A percentile compares a stretch with the other conserved stretches of the same genome.
Evolutionary conservation across 31 red algal genomes (phyloP).

Genomic region (Odonthalia washingtoniensis): DNA sequence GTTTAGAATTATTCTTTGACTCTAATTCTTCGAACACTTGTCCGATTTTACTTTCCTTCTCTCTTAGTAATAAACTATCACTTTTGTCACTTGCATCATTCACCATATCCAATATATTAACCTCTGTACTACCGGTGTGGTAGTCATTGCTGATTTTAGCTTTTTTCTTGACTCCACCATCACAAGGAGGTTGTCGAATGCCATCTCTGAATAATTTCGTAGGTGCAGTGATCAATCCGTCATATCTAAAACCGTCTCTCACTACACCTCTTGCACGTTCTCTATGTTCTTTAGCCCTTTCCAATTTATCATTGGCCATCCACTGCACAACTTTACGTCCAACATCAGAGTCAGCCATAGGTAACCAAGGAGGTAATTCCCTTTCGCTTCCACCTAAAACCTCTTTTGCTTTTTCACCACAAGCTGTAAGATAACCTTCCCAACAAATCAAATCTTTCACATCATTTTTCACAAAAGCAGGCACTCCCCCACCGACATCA

Average conservation of each 20-base stretch:
- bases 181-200: neutral
- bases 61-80: too few species aligned
- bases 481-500: constrained; percentile 34
- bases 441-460: constrained; percentile 34
- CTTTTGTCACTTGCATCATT: too few species aligned
- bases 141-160: too few species aligned
- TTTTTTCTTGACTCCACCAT: too few species aligned
- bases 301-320: neutral
- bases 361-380: constrained; percentile 34
- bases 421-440: constrained; percentile 43
- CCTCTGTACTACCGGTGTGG: too few species aligned
- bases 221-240: constrained; percentile 37
- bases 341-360: neutral
- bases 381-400: too few species aligned
- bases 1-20: neutral
- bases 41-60: neutral
- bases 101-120: too few species aligned
- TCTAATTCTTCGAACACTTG: neutral
- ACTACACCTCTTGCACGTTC: constrained; percentile 54
- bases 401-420: neutral
- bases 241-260: constrained; percentile 35
- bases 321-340: neutral
- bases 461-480: constrained; percentile 24
- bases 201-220: constrained; percentile 48
- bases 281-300: constrained; percentile 31